Base-by-base conservation (phyloP, 805 yeast species). In the Wickerhamomyces mucosus region DNA sequence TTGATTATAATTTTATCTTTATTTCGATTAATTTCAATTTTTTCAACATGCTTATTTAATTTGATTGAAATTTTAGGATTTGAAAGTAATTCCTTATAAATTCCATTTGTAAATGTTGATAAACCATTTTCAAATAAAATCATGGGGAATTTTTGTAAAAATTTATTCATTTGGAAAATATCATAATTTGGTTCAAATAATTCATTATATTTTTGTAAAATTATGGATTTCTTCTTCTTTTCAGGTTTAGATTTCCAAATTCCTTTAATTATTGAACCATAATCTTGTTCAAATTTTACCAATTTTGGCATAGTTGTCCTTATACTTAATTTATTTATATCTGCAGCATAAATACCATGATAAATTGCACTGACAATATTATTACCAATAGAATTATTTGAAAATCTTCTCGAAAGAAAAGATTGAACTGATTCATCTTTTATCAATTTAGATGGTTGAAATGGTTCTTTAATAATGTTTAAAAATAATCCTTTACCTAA, bases 281-380 rank as follows among this genome's bases (percentile, higher is more conserved):
- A 58, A 6, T 68, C 54, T 18, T 57, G 48, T 48, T 86, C 96
- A 28, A 76, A 53, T 10, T 69, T 59, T 28, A 65, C 72, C 42
- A 84, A 45, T 8, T 55, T 45, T 4, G 77, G 75, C 39, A 83
- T 50, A 1, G 83, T 63, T 4, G 80, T 63, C 15, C 69, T 57
- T 0, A 79, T 74, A 59, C 95, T 81, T 29, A 89, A 55, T 34
- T 69, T 60, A 6, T 64, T 46, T 2, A 75, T 65, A 53, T 88
- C 94, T n/a, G 84, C 92, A 1, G 94, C 96, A 53, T 86, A 89
- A 1, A 92, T 75, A 0, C 98, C 98, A 48, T 86, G 85, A 51
- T 80, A 63, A 4, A 86, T 58, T 0, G 95, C 97, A 54, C 95
- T 81, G 15, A 81, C 56, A 11, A 89, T 56, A 31, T 82, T 76